phyloP scores from a whole-genome alignment of 306 rosid species.

The Chamaecrista fasciculata region DNA sequence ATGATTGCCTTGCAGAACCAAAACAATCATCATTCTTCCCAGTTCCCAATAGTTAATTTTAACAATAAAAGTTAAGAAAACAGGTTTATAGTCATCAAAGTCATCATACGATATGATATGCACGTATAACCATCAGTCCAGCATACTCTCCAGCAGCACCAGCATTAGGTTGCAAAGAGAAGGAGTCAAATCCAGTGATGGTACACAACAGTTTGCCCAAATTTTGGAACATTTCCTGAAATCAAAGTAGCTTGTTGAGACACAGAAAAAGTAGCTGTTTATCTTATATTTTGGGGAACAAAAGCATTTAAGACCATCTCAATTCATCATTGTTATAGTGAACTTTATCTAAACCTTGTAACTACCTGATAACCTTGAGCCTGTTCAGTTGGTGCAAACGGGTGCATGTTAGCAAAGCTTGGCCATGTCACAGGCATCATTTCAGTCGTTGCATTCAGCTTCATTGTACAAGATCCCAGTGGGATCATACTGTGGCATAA shows the following conservation, averaged over 20 bases:
- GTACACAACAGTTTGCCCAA: constrained; percentile 83
- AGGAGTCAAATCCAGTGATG: constrained; percentile 95
- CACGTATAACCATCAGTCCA: constrained; percentile 99
- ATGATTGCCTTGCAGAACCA: too few relatives aligned
- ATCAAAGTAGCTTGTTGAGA: constrained; percentile 33
- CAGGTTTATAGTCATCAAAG: constrained; percentile 17
- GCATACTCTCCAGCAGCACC: constrained; percentile 99
- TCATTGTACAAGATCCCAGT: constrained; percentile 97
- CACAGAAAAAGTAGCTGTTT: constrained; percentile 25
- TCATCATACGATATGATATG: constrained; percentile 79
- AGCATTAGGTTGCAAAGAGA: constrained; percentile 99
- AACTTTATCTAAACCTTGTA: constrained; percentile 5
- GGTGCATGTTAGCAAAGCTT: constrained; percentile 72
- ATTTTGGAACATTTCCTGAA: constrained; percentile 89
- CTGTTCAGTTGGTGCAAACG: constrained; percentile 91
- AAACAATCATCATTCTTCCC: too few relatives aligned
- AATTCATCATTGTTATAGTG: constrained; percentile 3
- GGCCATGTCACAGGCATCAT: constrained; percentile 99
- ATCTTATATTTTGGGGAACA: constrained; percentile 19
- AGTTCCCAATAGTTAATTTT: too few relatives aligned
- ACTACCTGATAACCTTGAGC: constrained; percentile 93
- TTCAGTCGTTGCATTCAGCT: constrained; percentile 92
- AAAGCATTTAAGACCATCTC: constrained; percentile 16
- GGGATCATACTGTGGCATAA: constrained; percentile 99
- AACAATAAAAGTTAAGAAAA: constrained; percentile 17